Base-by-base conservation (phyloP, 768 basidiomycete species). In the Pleurotus citrinopileatus region DNA sequence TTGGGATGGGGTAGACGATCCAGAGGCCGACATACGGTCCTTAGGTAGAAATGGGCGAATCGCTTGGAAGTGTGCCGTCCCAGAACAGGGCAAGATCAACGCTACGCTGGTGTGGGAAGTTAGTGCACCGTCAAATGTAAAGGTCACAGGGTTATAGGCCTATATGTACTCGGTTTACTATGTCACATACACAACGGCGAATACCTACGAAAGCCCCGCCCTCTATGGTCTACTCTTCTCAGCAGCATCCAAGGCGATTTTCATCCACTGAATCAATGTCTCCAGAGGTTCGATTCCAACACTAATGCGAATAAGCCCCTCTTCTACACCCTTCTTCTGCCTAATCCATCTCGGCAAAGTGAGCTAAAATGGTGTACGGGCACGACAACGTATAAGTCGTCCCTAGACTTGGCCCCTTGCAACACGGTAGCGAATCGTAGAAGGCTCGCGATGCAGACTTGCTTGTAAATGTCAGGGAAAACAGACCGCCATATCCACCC, bases 311-410 rank as follows among this genome's bases (percentile, higher is more conserved):
- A 99, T 91, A 40, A 99, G 70, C 3, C 84, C 85, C 51, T 73
- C 73, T 63, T 96, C 91, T 10, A 99, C 91, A 17, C 91, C 94
- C 69, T 82, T 96, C 57, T 77, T 72, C 86, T 13, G 95, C 96
- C 96, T 96, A 99, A 32, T 89, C 91, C 57, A 96, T 72, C 69
- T 99, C 96, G 0, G 71, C 65, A 60, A 84, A 98, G 68, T 98
- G 96, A 32, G 91, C 96, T 22, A 99, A 76, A 55, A 98, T 84
- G 8, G 92, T 91, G 66, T 92, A 98, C 22, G 95, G 96, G 60
- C 86, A 94, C 27, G 94, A 93, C 26, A 98, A 78, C 2, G 96
- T 98, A 67, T 98, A 98, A 76, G 93, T 97, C 19, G 96, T 98
- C 2, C 96, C 96, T 7, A 92, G 78, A 63, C 86, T 87, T 0